phyloP scores from a whole-genome alignment of 1,284 basidiomycete genomes.

The Xerocomus nothofagi region DNA sequence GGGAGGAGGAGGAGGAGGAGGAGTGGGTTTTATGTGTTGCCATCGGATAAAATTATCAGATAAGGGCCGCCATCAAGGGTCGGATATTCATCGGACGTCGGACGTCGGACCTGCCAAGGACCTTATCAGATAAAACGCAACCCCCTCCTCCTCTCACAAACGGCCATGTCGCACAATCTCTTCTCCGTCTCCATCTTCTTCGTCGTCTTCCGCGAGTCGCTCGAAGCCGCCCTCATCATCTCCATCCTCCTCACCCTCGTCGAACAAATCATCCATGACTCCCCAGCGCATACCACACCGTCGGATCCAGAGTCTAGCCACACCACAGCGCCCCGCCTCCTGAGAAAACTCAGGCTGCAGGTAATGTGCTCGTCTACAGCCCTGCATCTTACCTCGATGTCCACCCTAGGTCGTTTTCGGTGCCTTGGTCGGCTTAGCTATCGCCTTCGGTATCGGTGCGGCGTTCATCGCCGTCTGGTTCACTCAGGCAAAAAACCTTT shows the following conservation, averaged over 20 bases:
- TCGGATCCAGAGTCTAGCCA: neutral
- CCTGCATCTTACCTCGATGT: neutral
- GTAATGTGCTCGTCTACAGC: constrained; percentile 30
- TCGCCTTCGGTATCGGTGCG: constrained; percentile 76
- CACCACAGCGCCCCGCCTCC: constrained; percentile 37
- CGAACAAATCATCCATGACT: constrained; percentile 67
- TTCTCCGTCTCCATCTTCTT: constrained; percentile 86
- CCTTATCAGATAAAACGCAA: constrained; percentile 15
- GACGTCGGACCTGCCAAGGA: too few species aligned
- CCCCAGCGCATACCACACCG: neutral
- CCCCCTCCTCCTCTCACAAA: neutral
- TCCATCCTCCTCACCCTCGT: constrained; percentile 85
- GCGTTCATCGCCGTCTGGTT: constrained; percentile 83
- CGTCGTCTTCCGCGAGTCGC: constrained; percentile 86
- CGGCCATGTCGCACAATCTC: constrained; percentile 49
- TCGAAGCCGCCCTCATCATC: constrained; percentile 88
- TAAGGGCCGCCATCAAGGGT: too few species aligned
- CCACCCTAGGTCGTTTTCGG: constrained; percentile 74
- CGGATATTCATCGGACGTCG: too few species aligned
- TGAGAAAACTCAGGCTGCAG: constrained; percentile 66
- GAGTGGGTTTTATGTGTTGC: neutral
- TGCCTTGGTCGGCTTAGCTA: constrained; percentile 69
- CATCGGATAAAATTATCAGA: constrained; percentile 8
- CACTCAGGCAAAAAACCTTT: constrained; percentile 71
- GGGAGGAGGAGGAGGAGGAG: neutral